Percentiles rank a stretch among this genome's conserved stretches.
Evolutionary conservation across 176 grass and related monocot genomes (phyloP).

Genomic region (Carex littledalei): DNA sequence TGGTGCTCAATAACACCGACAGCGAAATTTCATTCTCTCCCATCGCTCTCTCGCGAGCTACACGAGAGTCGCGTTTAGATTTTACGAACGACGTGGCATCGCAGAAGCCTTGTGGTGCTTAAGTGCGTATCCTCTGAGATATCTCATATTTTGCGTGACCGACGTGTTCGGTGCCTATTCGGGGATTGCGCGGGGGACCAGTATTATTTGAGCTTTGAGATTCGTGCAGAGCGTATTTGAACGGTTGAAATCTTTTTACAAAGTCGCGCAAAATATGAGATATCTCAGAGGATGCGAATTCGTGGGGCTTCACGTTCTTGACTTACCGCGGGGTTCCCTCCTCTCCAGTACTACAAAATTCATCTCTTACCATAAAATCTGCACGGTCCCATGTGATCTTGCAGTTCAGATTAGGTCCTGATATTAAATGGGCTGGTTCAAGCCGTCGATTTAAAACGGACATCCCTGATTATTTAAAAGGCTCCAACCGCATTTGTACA

Average conservation of each 20-base stretch:
- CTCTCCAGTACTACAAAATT: background rate
- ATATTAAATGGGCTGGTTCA: background rate
- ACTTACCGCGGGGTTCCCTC: background rate
- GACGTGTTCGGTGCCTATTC: no score
- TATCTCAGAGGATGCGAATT: no score
- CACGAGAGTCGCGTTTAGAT: constrained; percentile 1
- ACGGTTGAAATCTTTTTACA: no score
- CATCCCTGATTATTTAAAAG: background rate
- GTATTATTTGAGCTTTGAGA: no score
- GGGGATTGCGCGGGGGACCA: no score
- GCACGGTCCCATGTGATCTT: background rate
- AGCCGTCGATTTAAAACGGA: background rate
- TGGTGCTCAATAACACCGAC: background rate
- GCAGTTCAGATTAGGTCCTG: background rate
- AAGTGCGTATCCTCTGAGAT: no score
- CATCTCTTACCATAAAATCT: no score
- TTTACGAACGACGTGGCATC: background rate
- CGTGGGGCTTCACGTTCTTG: background rate
- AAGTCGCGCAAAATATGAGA: no score
- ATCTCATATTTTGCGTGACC: no score
- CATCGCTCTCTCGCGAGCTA: background rate
- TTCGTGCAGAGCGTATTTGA: no score
- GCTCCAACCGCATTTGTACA: no score
- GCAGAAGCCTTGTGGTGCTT: background rate
- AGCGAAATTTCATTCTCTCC: background rate